These are phyloP conservation scores for Trichoderma atrobrunneum DNA, from an alignment of 2,329 filamentous ascomycete genomes.

Conservation along the genomic window DNA sequence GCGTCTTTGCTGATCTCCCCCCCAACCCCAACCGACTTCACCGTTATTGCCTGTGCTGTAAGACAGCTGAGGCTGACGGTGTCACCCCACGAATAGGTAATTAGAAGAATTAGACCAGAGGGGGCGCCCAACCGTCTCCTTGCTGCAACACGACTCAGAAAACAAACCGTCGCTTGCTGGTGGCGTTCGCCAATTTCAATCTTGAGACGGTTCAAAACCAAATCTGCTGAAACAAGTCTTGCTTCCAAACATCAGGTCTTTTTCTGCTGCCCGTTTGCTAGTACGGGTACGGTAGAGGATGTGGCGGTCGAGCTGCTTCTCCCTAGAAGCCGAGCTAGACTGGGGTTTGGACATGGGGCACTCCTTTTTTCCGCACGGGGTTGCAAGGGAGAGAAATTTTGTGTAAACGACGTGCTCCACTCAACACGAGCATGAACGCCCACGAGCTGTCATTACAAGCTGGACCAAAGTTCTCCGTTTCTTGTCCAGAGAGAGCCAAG, in stretches of 20 bases:
- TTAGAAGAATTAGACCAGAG: neutral
- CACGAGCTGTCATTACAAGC: neutral
- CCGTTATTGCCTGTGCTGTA: slow-evolving; percentile 7
- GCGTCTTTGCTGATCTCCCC: slow-evolving; percentile 16
- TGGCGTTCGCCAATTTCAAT: neutral
- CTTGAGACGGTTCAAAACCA: neutral
- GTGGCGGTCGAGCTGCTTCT: slow-evolving; percentile 6
- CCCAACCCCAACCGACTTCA: neutral
- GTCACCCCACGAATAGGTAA: slow-evolving; percentile 1
- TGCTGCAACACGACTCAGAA: neutral
- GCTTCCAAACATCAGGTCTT: neutral
- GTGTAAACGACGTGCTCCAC: slow-evolving; percentile 5
- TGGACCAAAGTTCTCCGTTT: neutral
- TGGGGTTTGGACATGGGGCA: neutral
- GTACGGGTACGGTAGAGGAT: neutral
- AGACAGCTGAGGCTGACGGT: neutral
- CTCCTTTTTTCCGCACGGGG: slow-evolving; percentile 15
- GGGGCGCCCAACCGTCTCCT: neutral
- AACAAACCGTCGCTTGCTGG: neutral
- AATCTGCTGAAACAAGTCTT: neutral
- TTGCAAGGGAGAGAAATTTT: slow-evolving; percentile 17
- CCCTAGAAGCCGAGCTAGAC: neutral
- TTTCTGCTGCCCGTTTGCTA: neutral
- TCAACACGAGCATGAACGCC: slow-evolving; percentile 17
- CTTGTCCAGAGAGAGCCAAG: neutral